A percentile compares a stretch with the other conserved stretches of the same genome.
Conservation (phyloP, 2,329 filamentous ascomycete species). For the Tolypocladium pustulatum region DNA sequence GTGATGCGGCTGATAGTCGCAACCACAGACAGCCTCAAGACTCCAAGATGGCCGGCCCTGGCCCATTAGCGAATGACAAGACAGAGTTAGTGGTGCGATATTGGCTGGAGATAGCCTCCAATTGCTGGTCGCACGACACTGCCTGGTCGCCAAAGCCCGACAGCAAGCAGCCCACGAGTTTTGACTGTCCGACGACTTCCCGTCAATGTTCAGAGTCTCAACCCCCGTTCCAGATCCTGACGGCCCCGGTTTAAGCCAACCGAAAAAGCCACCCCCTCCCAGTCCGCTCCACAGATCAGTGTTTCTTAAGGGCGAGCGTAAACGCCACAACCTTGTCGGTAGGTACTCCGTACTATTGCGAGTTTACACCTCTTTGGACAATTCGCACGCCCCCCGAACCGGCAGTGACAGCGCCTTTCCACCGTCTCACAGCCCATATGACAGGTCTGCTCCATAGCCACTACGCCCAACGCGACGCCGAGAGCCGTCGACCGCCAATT, state of each 20-base stretch:
- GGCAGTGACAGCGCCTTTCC: constrained; percentile 11
- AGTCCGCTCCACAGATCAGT: background rate
- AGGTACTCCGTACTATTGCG: background rate
- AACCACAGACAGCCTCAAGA: background rate
- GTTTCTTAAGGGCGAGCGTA: constrained; percentile 4
- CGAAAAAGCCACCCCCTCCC: background rate
- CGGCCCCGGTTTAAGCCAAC: background rate
- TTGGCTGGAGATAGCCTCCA: too few relatives aligned
- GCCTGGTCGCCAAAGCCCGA: too few relatives aligned
- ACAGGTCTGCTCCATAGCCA: constrained; percentile 21
- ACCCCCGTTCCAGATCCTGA: background rate
- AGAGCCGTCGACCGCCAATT: constrained; percentile 13
- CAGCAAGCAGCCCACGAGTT: background rate
- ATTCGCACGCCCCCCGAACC: constrained; percentile 1
- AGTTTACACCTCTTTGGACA: background rate
- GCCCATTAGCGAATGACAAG: too few relatives aligned
- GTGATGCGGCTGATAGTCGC: too few relatives aligned
- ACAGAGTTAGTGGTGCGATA: too few relatives aligned
- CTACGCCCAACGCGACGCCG: constrained; percentile 8
- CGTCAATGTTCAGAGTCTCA: background rate
- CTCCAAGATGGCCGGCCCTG: background rate
- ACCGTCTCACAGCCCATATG: constrained; percentile 22
- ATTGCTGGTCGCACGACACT: background rate
- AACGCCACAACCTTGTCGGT: constrained; percentile 3
- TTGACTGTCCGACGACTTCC: background rate